Conservation (phyloP, 176 grass and related monocot species). For the Cenchrus americanus region DNA sequence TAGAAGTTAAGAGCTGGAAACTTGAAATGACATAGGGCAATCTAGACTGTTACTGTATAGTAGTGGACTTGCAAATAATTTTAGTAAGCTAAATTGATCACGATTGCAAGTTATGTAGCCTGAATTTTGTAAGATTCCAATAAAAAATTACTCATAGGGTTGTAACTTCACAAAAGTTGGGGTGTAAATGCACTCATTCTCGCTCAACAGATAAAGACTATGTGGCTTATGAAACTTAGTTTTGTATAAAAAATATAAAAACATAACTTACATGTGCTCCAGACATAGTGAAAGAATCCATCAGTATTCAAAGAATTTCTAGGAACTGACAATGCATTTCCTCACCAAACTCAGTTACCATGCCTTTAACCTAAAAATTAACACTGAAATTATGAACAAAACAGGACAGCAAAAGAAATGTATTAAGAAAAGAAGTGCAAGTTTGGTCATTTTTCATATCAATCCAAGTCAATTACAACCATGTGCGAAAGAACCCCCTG, state of each 20-base stretch:
- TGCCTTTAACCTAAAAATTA: constrained; percentile 90
- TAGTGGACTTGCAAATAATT: constrained; percentile 3
- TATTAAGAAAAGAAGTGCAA: constrained; percentile 5
- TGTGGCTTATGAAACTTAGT: constrained; percentile 5
- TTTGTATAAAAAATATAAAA: background rate
- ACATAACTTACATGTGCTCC: constrained; percentile 62
- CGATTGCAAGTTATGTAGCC: background rate
- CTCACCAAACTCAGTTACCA: constrained; percentile 94
- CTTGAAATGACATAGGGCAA: background rate
- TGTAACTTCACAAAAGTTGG: background rate
- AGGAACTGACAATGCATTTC: constrained; percentile 98
- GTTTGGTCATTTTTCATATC: background rate
- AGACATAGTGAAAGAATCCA: constrained; percentile 87
- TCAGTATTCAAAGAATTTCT: constrained; percentile 97
- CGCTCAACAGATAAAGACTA: background rate
- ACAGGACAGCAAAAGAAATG: constrained; percentile 21
- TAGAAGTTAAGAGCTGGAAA: background rate
- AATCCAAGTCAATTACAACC: background rate
- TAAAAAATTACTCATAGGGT: background rate
- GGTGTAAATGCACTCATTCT: background rate
- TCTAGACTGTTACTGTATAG: background rate
- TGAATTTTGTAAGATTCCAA: constrained; percentile 2
- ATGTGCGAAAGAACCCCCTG: constrained; percentile 1
- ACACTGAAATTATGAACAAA: constrained; percentile 14
- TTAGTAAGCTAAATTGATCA: background rate